Percentiles rank a stretch among this genome's conserved stretches.
These are phyloP conservation scores for Backusella mclennaniae DNA, from an alignment of 192 early-diverging fungal genomes.

Conservation along the genomic window DNA sequence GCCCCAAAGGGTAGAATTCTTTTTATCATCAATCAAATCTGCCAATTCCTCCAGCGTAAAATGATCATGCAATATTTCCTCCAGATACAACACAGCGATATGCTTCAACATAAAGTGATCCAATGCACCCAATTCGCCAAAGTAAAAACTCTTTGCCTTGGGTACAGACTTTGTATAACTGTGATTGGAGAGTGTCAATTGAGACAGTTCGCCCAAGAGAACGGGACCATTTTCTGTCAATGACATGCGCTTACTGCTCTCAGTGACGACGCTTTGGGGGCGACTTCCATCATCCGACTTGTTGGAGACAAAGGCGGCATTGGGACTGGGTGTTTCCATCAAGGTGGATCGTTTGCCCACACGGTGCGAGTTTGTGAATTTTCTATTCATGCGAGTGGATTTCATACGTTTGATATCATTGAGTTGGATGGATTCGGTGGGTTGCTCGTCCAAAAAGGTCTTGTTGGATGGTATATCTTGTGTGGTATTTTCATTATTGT, in stretches of 20 bases:
- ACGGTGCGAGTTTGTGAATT: slow-evolving; percentile 30
- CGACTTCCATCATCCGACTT: neutral
- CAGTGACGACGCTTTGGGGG: neutral
- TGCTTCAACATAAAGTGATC: slow-evolving; percentile 84
- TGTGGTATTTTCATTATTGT: neutral
- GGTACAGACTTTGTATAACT: slow-evolving; percentile 14
- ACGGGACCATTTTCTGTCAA: neutral
- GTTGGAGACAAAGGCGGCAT: slow-evolving; percentile 18
- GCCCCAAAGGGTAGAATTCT: slow-evolving; percentile 73
- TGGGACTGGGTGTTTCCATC: slow-evolving; percentile 46
- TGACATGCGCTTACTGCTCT: neutral
- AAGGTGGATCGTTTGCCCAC: slow-evolving; percentile 51
- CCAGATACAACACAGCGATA: slow-evolving; percentile 74
- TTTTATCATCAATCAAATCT: slow-evolving; percentile 78
- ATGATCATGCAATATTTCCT: slow-evolving; percentile 69
- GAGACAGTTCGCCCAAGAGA: neutral
- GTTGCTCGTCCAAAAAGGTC: neutral
- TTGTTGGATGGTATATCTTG: slow-evolving; percentile 1
- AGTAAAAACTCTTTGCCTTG: slow-evolving; percentile 31
- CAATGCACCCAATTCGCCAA: slow-evolving; percentile 72
- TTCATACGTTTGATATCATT: slow-evolving; percentile 59
- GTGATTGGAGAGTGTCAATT: neutral
- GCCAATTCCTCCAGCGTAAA: slow-evolving; percentile 76
- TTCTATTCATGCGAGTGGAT: slow-evolving; percentile 46
- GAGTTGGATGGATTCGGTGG: slow-evolving; percentile 37